Percentiles rank a stretch among this genome's conserved stretches.
These are phyloP conservation scores for Monosporascus sp. DNA, from an alignment of 2,329 filamentous ascomycete genomes.

Conservation along the genomic window DNA sequence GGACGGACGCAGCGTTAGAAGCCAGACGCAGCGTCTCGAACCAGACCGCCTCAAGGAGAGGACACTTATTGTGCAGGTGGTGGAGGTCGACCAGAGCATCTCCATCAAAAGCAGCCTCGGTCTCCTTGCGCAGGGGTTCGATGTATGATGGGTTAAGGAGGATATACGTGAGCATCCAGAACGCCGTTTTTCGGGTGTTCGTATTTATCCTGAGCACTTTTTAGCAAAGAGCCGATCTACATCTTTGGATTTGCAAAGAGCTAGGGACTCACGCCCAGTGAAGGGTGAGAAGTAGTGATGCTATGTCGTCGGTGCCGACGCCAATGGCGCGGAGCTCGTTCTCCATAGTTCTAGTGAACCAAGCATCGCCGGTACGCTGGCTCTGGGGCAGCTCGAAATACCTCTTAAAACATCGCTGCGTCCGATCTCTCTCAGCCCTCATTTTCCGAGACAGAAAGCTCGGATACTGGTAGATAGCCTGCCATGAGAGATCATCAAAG, in stretches of 20 bases:
- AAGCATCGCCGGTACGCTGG: not conserved
- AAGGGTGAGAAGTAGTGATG: not conserved
- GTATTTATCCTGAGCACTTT: not conserved
- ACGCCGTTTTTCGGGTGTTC: not conserved
- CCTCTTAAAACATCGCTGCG: not conserved
- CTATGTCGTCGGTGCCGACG: not conserved
- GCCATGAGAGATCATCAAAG: not conserved
- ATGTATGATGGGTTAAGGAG: not conserved
- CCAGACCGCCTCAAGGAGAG: not conserved
- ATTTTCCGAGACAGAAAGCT: not conserved
- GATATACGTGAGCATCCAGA: not conserved
- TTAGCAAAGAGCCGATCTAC: too few species aligned
- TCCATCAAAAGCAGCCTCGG: not conserved
- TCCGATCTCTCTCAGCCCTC: not conserved
- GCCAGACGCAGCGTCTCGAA: not conserved
- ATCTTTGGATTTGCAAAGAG: not conserved
- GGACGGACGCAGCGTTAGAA: not conserved
- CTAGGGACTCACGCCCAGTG: not conserved
- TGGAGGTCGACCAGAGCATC: not conserved
- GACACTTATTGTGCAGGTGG: not conserved
- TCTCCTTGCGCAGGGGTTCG: not conserved
- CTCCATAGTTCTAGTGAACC: conserved; percentile 1
- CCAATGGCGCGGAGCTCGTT: not conserved
- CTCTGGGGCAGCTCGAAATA: not conserved
- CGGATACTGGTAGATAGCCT: not conserved